Base-by-base conservation (phyloP, 306 rosid species). In the Vicia sativa region DNA sequence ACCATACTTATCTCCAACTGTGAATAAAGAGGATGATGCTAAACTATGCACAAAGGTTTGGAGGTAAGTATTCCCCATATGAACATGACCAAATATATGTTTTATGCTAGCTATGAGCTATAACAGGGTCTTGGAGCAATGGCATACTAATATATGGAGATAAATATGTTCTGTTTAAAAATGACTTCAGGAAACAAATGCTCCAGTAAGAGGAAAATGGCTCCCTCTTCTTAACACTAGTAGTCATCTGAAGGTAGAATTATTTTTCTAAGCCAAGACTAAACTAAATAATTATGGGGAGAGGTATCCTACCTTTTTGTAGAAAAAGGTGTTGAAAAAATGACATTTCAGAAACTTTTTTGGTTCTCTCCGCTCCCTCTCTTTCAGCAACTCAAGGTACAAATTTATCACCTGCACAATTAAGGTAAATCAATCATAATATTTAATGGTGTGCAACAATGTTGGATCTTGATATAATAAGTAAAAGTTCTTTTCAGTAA, bases 321-420 rank as follows among this genome's bases (percentile, higher is more conserved):
- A 95, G 85, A 95, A 95, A 81, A 95, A 95, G 15, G 99, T 83
- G 74, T 74, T 95, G 81, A 90, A 95, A 82, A 95, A 95, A 82
- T 95, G 99, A 55, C 97, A 95, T 74, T 85, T 95, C 74, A 95
- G 74, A 77, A 77, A 95, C 79, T 81, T 90, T 70, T 82, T 64
- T 3, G 91, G 91, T 59, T 95, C 92, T 77, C 92, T 79, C 43
- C 73, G 87, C 82, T 95, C 99, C 81, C 99, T 84, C 85, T 95
- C 99, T 84, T 91, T 95, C 74, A 95, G 82, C 91, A 95, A 85
- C 81, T 89, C 99, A 44, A 90, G 83, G 77, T 95, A 95, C 75
- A 95, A 71, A 50, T 95, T 95, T 66, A 95, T 88, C 69, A 95
- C 97, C 99, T 95, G 85, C 77, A 80, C 66, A 78, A 42, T 62